A percentile compares a stretch with the other conserved stretches of the same genome.
phyloP scores from a whole-genome alignment of 768 basidiomycete species.

The Lentinula raphanica region DNA sequence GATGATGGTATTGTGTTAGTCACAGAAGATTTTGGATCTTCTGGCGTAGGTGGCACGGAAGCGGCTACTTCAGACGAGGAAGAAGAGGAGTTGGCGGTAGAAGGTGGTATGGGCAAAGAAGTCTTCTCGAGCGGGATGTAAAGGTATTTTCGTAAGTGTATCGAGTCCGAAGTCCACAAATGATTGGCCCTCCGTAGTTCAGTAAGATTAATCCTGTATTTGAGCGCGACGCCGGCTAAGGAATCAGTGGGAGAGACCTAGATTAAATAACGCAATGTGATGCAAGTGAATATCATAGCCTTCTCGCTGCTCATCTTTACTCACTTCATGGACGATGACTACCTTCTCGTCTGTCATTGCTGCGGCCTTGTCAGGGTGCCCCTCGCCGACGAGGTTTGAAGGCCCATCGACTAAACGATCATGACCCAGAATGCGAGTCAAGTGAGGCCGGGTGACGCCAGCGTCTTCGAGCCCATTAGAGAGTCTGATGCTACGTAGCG shows the following conservation, averaged over 20 bases:
- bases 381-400: slow-evolving; percentile 13
- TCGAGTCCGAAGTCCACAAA: slow-evolving; percentile 88
- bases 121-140: slow-evolving; percentile 72
- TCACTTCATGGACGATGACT: slow-evolving; percentile 58
- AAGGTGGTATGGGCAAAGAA: slow-evolving; percentile 22
- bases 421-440: slow-evolving; percentile 33
- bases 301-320: slow-evolving; percentile 7
- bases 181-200: slow-evolving; percentile 86
- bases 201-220: slow-evolving; percentile 81
- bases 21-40: background rate
- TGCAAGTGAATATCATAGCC: background rate
- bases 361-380: slow-evolving; percentile 11
- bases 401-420: slow-evolving; percentile 24
- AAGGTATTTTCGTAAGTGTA: slow-evolving; percentile 79
- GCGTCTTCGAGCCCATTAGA: slow-evolving; percentile 14
- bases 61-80: background rate
- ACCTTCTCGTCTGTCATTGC: slow-evolving; percentile 36
- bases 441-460: slow-evolving; percentile 34
- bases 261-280: background rate
- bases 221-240: slow-evolving; percentile 80
- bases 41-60: background rate
- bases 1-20: slow-evolving; percentile 12
- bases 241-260: slow-evolving; percentile 75
- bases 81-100: background rate
- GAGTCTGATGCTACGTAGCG: slow-evolving; percentile 12